phyloP scores from a whole-genome alignment of 78 protist species.

The Dictyostelium intermedium region DNA sequence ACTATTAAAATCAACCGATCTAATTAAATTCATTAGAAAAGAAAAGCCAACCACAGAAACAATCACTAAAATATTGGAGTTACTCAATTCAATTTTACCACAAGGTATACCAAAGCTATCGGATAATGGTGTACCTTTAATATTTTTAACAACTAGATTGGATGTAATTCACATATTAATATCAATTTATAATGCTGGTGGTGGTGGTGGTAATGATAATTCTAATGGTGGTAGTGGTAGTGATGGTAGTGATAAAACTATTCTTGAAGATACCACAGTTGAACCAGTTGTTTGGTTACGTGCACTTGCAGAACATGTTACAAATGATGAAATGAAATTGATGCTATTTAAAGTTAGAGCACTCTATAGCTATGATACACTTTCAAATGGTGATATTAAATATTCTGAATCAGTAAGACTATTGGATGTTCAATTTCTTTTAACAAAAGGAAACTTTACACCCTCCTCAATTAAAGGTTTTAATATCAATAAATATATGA shows the following conservation, averaged over 20 bases:
- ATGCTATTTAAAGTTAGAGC: background rate
- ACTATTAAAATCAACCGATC: background rate
- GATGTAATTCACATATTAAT: too few species aligned
- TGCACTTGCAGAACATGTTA: background rate
- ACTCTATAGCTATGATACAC: background rate
- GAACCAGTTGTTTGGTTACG: background rate
- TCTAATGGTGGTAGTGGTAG: too few species aligned
- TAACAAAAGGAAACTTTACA: background rate
- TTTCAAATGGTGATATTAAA: background rate
- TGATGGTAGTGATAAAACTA: too few species aligned
- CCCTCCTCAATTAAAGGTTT: background rate
- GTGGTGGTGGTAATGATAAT: too few species aligned
- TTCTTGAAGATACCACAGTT: too few species aligned
- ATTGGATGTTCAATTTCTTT: background rate
- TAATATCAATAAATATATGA: background rate
- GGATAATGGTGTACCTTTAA: background rate
- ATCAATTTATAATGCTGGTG: too few species aligned
- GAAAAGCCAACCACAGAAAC: background rate
- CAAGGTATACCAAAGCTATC: background rate
- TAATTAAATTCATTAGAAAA: background rate
- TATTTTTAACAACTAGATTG: background rate
- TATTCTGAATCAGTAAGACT: background rate
- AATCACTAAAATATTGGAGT: background rate
- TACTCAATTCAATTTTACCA: too few species aligned
- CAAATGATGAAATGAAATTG: background rate